phyloP scores from a whole-genome alignment of 257 asterid genomes.

The Apocynum venetum region DNA sequence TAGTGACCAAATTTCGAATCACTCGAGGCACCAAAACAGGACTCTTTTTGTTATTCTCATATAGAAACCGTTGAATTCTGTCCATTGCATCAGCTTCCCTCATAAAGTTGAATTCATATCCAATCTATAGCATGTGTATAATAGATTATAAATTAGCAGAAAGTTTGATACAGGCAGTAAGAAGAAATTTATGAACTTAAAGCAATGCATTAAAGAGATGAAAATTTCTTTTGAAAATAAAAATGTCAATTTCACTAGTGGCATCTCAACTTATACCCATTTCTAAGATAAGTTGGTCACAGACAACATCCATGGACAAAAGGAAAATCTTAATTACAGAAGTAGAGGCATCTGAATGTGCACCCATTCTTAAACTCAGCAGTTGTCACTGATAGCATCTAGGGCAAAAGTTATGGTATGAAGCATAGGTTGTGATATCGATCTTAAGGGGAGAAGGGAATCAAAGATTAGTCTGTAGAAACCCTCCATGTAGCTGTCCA shows the following conservation, averaged over 20 bases:
- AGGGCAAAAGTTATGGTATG: background rate
- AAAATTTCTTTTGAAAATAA: background rate
- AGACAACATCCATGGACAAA: background rate
- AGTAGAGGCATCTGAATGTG: background rate
- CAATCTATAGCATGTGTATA: conserved; percentile 52
- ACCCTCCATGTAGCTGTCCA: background rate
- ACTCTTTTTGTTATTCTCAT: conserved; percentile 60
- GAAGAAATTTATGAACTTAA: background rate
- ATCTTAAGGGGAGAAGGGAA: background rate
- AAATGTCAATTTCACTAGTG: background rate
- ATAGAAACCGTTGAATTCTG: conserved; percentile 63
- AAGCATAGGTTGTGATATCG: background rate
- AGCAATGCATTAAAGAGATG: conserved; percentile 1
- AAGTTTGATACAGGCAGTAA: conserved; percentile 4
- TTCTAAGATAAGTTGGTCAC: background rate
- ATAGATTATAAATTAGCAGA: conserved; percentile 7
- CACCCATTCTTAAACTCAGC: background rate
- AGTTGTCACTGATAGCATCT: background rate
- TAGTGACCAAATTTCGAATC: conserved; percentile 57
- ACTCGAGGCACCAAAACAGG: conserved; percentile 78
- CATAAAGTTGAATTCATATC: conserved; percentile 81
- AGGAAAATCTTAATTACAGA: background rate
- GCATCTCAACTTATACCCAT: background rate
- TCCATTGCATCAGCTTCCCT: conserved; percentile 98
- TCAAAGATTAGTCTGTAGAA: background rate